phyloP scores from a whole-genome alignment of 345 rosid species.

The Populus pruinosa region DNA sequence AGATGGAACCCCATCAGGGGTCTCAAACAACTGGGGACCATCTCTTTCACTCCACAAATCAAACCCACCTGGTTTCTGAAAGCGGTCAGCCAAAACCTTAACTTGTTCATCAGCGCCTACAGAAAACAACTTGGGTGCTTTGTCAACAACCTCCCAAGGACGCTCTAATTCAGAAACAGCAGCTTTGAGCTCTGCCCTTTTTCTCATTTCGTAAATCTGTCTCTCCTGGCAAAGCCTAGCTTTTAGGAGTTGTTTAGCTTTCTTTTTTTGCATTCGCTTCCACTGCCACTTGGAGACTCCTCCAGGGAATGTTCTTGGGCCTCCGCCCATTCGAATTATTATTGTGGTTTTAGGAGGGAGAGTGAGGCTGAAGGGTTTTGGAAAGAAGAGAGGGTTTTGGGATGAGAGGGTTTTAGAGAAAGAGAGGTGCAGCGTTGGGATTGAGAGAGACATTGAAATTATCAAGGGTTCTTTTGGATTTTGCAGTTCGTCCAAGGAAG shows the following conservation, averaged over 20 bases:
- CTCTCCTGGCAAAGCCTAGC: slow-evolving; percentile 75
- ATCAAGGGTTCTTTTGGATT: background rate
- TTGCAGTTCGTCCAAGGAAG: background rate
- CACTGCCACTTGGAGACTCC: slow-evolving; percentile 92
- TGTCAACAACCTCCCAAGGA: slow-evolving; percentile 77
- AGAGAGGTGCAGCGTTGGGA: background rate
- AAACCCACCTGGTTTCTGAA: slow-evolving; percentile 84
- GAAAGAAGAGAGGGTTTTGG: slow-evolving; percentile 17
- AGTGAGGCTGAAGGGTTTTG: slow-evolving; percentile 33
- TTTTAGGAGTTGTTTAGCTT: slow-evolving; percentile 77
- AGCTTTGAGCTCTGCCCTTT: slow-evolving; percentile 83
- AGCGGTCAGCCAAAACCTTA: slow-evolving; percentile 84
- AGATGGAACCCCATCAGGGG: slow-evolving; percentile 60
- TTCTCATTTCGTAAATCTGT: slow-evolving; percentile 88
- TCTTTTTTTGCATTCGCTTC: slow-evolving; percentile 91
- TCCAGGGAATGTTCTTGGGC: slow-evolving; percentile 79
- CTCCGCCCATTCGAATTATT: slow-evolving; percentile 87
- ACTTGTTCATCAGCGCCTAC: slow-evolving; percentile 77
- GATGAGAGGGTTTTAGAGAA: slow-evolving; percentile 5
- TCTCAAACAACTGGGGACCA: slow-evolving; percentile 61
- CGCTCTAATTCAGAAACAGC: slow-evolving; percentile 85
- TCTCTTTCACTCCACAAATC: slow-evolving; percentile 76
- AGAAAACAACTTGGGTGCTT: slow-evolving; percentile 68
- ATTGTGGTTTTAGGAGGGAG: slow-evolving; percentile 25
- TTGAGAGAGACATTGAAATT: slow-evolving; percentile 20